A percentile compares a stretch with the other conserved stretches of the same genome.
These are phyloP conservation scores for Dactylorhiza incarnata DNA, from an alignment of 106 monocot species.

Conservation along the genomic window DNA sequence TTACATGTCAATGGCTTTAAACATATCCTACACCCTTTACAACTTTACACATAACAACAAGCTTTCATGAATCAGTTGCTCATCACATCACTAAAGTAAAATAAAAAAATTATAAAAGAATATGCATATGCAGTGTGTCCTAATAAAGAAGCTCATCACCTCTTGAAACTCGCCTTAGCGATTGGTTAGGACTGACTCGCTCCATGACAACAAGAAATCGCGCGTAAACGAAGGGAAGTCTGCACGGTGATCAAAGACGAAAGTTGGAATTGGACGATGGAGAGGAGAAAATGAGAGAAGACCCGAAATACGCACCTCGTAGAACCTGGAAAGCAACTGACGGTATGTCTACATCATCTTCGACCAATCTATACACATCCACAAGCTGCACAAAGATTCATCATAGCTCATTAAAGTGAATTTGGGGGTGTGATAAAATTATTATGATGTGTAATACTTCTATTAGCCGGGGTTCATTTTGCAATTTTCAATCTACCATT, in stretches of 20 bases:
- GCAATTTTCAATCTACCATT: no score
- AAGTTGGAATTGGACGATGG: neutral
- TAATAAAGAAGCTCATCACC: neutral
- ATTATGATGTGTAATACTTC: no score
- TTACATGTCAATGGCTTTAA: slow-evolving; percentile 5
- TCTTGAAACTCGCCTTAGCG: slow-evolving; percentile 13
- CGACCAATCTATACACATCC: slow-evolving; percentile 83
- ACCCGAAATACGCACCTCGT: slow-evolving; percentile 35
- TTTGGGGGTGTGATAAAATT: no score
- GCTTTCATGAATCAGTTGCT: neutral
- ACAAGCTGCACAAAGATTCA: slow-evolving; percentile 42
- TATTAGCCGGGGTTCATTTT: no score
- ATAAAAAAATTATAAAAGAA: neutral
- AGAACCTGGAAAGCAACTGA: slow-evolving; percentile 75
- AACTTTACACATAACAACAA: slow-evolving; percentile 6
- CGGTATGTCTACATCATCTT: slow-evolving; percentile 73
- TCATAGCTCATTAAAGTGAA: neutral
- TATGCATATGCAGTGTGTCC: neutral
- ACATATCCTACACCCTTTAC: neutral
- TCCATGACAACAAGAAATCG: slow-evolving; percentile 90
- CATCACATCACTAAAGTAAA: neutral
- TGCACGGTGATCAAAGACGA: slow-evolving; percentile 21
- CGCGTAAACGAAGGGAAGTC: slow-evolving; percentile 71
- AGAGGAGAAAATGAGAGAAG: neutral
- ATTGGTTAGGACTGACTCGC: slow-evolving; percentile 76